Conservation (phyloP, 2,329 filamentous ascomycete species). For the Aureobasidium sp. region DNA sequence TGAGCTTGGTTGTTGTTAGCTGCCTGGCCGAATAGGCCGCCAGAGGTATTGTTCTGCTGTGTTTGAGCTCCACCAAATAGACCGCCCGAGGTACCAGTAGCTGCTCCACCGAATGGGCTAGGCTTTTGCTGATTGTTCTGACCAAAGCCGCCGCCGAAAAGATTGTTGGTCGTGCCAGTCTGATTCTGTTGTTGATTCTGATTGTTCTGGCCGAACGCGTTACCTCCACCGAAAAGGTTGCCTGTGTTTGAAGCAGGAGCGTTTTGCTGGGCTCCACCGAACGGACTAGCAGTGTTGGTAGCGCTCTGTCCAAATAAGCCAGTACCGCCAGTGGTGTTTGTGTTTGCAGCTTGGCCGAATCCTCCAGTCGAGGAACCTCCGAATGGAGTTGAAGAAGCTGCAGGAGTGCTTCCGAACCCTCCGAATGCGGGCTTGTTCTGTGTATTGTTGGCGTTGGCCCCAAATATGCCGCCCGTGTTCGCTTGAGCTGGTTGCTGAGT, state of each 20-base stretch:
- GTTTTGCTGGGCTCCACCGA: conserved; percentile 18
- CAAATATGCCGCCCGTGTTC: no score
- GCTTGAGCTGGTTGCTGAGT: no score
- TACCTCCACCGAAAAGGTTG: conserved; percentile 34
- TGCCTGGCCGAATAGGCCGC: conserved; percentile 19
- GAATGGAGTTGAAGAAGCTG: conserved; percentile 32
- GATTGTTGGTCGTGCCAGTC: not conserved
- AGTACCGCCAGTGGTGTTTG: conserved; percentile 23
- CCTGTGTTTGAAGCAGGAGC: conserved; percentile 27
- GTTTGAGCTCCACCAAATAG: conserved; percentile 19
- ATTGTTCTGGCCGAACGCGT: conserved; percentile 25
- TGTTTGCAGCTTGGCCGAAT: conserved; percentile 32
- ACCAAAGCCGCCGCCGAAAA: conserved; percentile 14
- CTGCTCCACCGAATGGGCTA: conserved; percentile 22
- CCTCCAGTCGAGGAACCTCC: conserved; percentile 25
- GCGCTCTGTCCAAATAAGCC: conserved; percentile 27
- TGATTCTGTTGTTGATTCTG: conserved; percentile 18
- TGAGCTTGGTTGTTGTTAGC: conserved; percentile 20
- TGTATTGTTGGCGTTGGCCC: no score
- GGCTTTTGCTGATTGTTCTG: conserved; percentile 20
- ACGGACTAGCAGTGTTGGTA: conserved; percentile 24
- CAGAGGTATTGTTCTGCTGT: conserved; percentile 18
- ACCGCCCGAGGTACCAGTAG: not conserved
- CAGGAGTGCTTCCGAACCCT: conserved; percentile 34
- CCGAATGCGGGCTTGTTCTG: no score